Evolutionary conservation across 2,329 filamentous ascomycete genomes (phyloP).

Genomic region (Nemania sp.): DNA sequence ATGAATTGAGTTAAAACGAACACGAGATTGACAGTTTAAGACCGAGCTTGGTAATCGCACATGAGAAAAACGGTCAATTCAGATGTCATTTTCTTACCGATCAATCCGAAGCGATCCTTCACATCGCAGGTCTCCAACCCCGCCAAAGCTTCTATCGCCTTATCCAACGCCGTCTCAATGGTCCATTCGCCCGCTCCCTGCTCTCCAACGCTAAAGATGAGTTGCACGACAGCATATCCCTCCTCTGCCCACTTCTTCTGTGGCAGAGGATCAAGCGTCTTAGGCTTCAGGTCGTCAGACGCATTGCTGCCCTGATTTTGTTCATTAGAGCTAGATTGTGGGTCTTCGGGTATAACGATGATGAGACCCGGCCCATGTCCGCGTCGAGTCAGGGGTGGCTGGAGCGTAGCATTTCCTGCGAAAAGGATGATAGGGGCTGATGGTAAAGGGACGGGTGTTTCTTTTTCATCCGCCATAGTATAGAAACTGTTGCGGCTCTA

Average conservation of each 20-base stretch:
- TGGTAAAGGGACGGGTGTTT: slow-evolving; percentile 28
- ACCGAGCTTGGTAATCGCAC: neutral
- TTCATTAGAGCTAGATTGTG: slow-evolving; percentile 30
- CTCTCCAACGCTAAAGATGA: slow-evolving; percentile 52
- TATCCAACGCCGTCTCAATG: slow-evolving; percentile 20
- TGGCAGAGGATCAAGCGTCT: slow-evolving; percentile 62
- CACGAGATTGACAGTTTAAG: neutral
- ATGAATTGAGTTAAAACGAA: neutral
- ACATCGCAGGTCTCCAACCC: slow-evolving; percentile 50
- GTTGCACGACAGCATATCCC: slow-evolving; percentile 71
- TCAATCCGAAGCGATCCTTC: slow-evolving; percentile 55
- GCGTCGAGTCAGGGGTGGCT: slow-evolving; percentile 52
- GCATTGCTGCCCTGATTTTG: neutral
- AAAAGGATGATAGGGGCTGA: slow-evolving; percentile 34
- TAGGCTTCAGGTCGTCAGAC: slow-evolving; percentile 3
- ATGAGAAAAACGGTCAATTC: neutral
- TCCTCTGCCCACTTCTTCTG: slow-evolving; percentile 78
- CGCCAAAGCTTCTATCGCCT: slow-evolving; percentile 39
- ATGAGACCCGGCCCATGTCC: slow-evolving; percentile 55
- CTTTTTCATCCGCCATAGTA: neutral
- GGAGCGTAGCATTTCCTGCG: slow-evolving; percentile 32
- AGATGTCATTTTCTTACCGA: slow-evolving; percentile 48
- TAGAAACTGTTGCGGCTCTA: neutral
- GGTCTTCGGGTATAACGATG: slow-evolving; percentile 45
- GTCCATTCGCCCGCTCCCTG: slow-evolving; percentile 26